Conservation (phyloP, 345 rosid genomes). For the Draba incana region DNA sequence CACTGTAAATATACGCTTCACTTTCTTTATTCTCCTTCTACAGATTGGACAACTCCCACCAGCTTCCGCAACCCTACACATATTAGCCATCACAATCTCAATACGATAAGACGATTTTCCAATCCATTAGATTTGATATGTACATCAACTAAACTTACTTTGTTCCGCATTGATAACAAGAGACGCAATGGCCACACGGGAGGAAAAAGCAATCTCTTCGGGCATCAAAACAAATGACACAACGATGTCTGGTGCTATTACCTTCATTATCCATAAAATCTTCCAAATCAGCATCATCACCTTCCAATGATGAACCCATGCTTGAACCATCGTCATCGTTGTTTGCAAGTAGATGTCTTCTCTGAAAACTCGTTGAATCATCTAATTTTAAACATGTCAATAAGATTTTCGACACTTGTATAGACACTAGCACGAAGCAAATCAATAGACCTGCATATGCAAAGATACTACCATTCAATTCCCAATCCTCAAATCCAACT, state of each 20-base stretch:
- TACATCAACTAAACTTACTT: conserved; percentile 22
- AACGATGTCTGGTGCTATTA: conserved; percentile 59
- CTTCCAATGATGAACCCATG: conserved; percentile 53
- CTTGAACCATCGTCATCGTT: conserved; percentile 77
- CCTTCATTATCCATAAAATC: conserved; percentile 47
- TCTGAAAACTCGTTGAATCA: conserved; percentile 24
- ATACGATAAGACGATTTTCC: not conserved
- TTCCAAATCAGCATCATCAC: conserved; percentile 63
- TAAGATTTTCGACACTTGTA: conserved; percentile 55
- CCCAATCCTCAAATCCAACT: conserved; percentile 9
- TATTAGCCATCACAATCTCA: not conserved
- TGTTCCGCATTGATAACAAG: conserved; percentile 81
- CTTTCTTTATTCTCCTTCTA: conserved; percentile 64
- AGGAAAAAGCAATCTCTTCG: conserved; percentile 89
- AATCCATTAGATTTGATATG: not conserved
- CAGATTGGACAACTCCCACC: conserved; percentile 76
- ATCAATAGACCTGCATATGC: conserved; percentile 55
- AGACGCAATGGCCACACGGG: conserved; percentile 88
- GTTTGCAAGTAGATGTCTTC: conserved; percentile 56
- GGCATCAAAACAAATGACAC: conserved; percentile 91
- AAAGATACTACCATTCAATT: not conserved
- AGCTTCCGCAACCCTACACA: conserved; percentile 66
- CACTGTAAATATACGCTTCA: conserved; percentile 57
- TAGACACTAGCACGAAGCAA: conserved; percentile 50
- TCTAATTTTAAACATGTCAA: conserved; percentile 19